phyloP scores from a whole-genome alignment of 768 basidiomycete species.

The Leucocoprinus sp. region DNA sequence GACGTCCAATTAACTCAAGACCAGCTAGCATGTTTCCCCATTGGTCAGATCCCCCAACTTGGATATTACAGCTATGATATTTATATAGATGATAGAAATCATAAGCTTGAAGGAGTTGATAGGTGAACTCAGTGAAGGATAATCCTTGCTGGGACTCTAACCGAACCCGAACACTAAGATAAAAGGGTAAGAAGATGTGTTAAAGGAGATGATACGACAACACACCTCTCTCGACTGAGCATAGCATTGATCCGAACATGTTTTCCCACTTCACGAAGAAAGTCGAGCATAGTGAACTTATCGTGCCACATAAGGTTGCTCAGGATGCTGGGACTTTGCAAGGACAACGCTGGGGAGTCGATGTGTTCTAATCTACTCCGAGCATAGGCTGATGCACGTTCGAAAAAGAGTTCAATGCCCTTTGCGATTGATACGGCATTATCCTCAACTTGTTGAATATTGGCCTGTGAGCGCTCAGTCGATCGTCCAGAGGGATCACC shows the following conservation, averaged over 20 bases:
- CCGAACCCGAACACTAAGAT: constrained; percentile 71
- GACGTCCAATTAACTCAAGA: constrained; percentile 76
- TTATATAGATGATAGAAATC: constrained; percentile 80
- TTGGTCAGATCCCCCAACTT: constrained; percentile 95
- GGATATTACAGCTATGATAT: constrained; percentile 64
- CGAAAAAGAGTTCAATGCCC: constrained; percentile 69
- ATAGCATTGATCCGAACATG: constrained; percentile 81
- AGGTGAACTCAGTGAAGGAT: constrained; percentile 98
- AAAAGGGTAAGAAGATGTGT: neutral
- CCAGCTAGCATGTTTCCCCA: constrained; percentile 98
- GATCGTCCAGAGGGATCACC: constrained; percentile 93
- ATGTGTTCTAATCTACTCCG: constrained; percentile 19
- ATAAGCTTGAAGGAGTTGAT: constrained; percentile 94
- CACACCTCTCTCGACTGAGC: constrained; percentile 84
- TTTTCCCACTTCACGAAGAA: constrained; percentile 74
- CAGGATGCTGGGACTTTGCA: constrained; percentile 17
- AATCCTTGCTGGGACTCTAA: constrained; percentile 76
- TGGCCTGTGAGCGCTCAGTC: constrained; percentile 68
- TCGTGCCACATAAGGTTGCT: constrained; percentile 72
- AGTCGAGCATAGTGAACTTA: constrained; percentile 68
- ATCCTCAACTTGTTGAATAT: constrained; percentile 44
- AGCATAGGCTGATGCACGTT: constrained; percentile 56
- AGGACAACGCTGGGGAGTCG: neutral
- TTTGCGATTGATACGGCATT: constrained; percentile 60
- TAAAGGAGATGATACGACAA: neutral